phyloP scores from a whole-genome alignment of 768 basidiomycete species.

The Termitomyces sp. region DNA sequence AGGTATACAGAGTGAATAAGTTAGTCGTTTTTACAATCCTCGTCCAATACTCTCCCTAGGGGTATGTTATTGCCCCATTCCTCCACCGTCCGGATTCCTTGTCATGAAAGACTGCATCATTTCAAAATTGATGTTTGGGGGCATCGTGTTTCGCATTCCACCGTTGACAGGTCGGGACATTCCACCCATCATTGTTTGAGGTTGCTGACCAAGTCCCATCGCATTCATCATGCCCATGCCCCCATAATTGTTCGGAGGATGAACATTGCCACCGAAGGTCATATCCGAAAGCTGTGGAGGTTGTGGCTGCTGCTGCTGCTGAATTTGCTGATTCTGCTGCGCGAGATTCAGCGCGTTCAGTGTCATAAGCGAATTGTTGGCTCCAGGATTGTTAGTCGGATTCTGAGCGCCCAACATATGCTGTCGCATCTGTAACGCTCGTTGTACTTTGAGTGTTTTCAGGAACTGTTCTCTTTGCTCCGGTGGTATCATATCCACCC shows the following conservation, averaged over 20 bases:
- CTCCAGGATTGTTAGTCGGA: neutral
- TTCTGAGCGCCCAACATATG: constrained; percentile 7
- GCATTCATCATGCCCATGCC: constrained; percentile 21
- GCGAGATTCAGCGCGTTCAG: constrained; percentile 8
- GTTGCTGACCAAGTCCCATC: constrained; percentile 19
- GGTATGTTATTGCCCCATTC: constrained; percentile 6
- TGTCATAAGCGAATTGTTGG: constrained; percentile 7
- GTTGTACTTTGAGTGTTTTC: constrained; percentile 14
- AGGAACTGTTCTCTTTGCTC: constrained; percentile 23
- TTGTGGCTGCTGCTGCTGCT: constrained; percentile 20
- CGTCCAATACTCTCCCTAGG: neutral
- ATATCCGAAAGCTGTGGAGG: constrained; percentile 15
- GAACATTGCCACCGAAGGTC: constrained; percentile 12
- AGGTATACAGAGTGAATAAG: constrained; percentile 9
- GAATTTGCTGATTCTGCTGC: constrained; percentile 14
- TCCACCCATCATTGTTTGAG: constrained; percentile 17
- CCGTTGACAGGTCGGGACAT: constrained; percentile 15
- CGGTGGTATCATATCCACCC: constrained; percentile 20
- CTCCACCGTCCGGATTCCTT: constrained; percentile 22
- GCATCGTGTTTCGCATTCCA: constrained; percentile 13
- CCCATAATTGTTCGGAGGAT: constrained; percentile 4
- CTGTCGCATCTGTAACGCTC: neutral
- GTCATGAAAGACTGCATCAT: constrained; percentile 43
- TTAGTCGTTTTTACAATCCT: neutral
- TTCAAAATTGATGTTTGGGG: constrained; percentile 31